phyloP scores from a whole-genome alignment of 2,329 filamentous ascomycete genomes.

The Xylaria sp. region DNA sequence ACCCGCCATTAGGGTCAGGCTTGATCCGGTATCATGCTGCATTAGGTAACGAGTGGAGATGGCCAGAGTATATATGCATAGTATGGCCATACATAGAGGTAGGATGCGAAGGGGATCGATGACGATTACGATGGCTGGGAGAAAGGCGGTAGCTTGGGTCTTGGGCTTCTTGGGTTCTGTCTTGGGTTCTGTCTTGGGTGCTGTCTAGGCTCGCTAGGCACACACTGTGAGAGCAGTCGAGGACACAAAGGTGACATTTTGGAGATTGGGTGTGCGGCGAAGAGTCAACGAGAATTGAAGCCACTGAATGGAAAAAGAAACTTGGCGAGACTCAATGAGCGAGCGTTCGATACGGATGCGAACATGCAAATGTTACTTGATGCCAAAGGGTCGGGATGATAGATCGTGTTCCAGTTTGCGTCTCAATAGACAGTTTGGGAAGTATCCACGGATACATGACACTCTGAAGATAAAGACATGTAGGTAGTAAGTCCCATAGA shows the following conservation, averaged over 20 bases:
- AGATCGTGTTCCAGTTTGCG: not conserved
- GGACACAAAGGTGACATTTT: not conserved
- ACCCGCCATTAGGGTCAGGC: not conserved
- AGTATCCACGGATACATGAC: no score
- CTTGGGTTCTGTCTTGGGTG: not conserved
- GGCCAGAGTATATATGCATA: not conserved
- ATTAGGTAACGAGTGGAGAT: not conserved
- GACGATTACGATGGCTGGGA: conserved; percentile 1
- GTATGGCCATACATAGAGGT: no score
- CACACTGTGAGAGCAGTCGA: conserved; percentile 5
- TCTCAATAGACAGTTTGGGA: no score
- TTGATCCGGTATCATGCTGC: conserved; percentile 1
- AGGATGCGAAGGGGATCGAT: not conserved
- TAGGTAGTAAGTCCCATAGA: no score
- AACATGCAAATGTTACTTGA: not conserved
- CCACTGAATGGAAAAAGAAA: not conserved
- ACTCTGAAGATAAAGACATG: no score
- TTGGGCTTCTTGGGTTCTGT: not conserved
- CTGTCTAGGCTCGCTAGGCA: not conserved
- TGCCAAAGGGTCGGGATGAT: not conserved
- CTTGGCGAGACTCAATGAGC: not conserved
- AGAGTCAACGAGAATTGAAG: not conserved
- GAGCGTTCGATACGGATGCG: no score
- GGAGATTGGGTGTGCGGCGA: not conserved
- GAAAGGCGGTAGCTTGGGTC: conserved; percentile 8